Evolutionary conservation across 2,329 filamentous ascomycete genomes (phyloP).

Genomic region (Hirsutella minnesotensis): DNA sequence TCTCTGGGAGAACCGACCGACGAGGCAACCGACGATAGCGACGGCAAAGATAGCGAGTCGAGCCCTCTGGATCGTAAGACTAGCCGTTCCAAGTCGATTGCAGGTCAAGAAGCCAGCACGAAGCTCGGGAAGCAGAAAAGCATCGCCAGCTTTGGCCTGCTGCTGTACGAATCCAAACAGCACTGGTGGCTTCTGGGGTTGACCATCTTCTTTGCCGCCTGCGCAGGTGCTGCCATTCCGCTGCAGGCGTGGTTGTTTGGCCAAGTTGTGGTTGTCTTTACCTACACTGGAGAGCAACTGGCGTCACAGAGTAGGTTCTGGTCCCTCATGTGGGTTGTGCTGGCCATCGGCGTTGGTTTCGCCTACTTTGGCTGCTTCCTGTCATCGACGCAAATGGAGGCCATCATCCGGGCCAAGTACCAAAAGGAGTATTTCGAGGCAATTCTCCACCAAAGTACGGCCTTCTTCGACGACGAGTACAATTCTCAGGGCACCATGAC

Average conservation of each 20-base stretch:
- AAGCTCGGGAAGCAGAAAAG: conserved; percentile 23
- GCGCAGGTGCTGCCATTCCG: conserved; percentile 31
- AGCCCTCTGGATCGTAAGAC: conserved; percentile 30
- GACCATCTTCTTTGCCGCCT: conserved; percentile 33
- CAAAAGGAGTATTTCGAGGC: conserved; percentile 49
- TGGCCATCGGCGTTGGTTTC: conserved; percentile 40
- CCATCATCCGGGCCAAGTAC: conserved; percentile 39
- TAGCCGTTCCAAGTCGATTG: conserved; percentile 28
- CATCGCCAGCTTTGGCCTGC: conserved; percentile 39
- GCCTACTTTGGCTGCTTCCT: conserved; percentile 34
- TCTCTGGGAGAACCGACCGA: conserved; percentile 37
- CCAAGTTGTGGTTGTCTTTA: conserved; percentile 39
- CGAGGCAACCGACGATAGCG: conserved; percentile 17
- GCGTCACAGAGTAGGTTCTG: conserved; percentile 42
- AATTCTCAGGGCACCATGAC: conserved; percentile 50
- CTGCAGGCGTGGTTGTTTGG: conserved; percentile 45
- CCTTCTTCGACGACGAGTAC: conserved; percentile 49
- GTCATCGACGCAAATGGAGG: conserved; percentile 31
- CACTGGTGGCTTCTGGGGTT: conserved; percentile 38
- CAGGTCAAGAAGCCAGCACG: conserved; percentile 10
- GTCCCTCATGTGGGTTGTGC: conserved; percentile 52
- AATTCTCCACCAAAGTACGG: conserved; percentile 45
- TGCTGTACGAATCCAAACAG: conserved; percentile 43
- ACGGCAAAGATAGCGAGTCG: conserved; percentile 27
- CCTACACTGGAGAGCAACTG: conserved; percentile 17